Conservation (phyloP, 75 land plant species). For the Pinus taeda region DNA sequence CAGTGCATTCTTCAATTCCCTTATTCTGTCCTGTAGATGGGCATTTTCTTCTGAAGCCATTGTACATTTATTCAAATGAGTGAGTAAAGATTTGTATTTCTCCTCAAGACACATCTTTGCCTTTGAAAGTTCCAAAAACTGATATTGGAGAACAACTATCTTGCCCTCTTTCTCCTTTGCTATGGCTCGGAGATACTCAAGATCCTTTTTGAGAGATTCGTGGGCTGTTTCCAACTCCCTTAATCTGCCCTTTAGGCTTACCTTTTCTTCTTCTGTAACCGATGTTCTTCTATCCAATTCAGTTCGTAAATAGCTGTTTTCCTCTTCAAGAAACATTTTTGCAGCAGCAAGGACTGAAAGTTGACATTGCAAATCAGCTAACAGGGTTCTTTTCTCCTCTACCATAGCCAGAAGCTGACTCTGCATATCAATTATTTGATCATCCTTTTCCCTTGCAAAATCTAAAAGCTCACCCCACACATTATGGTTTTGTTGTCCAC, state of each 20-base stretch:
- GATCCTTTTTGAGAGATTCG: too few relatives aligned
- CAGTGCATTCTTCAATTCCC: not conserved
- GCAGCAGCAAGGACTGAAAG: too few relatives aligned
- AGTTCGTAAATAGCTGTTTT: too few relatives aligned
- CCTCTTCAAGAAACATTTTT: too few relatives aligned
- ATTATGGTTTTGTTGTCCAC: not conserved
- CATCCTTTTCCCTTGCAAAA: not conserved
- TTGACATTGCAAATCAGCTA: too few relatives aligned
- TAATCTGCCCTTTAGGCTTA: too few relatives aligned
- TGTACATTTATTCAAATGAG: not conserved
- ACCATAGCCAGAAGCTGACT: not conserved
- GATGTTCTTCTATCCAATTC: too few relatives aligned
- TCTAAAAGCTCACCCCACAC: not conserved
- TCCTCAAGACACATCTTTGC: not conserved
- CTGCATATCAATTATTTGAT: not conserved
- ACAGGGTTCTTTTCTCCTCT: too few relatives aligned
- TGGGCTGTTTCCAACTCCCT: too few relatives aligned
- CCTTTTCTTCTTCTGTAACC: too few relatives aligned
- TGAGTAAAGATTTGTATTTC: not conserved
- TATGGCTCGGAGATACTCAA: too few relatives aligned
- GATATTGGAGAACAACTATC: not conserved
- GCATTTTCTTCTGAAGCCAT: not conserved
- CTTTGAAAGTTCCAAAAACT: not conserved
- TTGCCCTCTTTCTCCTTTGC: not conserved
- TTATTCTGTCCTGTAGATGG: not conserved